phyloP scores from a whole-genome alignment of 2,329 filamentous ascomycete species.

The Colletotrichum chlorophyti region DNA sequence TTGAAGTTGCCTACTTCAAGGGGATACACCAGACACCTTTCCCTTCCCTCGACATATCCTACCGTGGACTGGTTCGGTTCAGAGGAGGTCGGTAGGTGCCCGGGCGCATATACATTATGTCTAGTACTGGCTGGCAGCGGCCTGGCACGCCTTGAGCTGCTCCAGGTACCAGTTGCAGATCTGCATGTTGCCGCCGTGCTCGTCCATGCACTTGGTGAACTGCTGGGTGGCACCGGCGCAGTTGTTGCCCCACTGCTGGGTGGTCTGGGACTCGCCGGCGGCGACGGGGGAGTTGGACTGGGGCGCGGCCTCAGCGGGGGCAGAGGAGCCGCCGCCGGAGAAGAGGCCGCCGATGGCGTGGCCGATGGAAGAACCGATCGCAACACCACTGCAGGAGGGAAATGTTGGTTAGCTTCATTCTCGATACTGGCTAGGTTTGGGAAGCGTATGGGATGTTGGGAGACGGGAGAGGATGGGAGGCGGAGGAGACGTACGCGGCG shows the following conservation, averaged over 20 bases:
- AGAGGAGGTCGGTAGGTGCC: no score
- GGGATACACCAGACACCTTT: no score
- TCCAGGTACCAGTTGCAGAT: slow-evolving; percentile 99
- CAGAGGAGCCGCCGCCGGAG: slow-evolving; percentile 71
- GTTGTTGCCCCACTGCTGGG: slow-evolving; percentile 57
- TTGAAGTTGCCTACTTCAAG: no score
- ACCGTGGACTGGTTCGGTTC: no score
- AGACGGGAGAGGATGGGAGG: neutral
- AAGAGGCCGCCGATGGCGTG: slow-evolving; percentile 94
- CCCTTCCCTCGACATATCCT: no score
- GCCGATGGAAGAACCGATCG: slow-evolving; percentile 92
- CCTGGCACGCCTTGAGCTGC: slow-evolving; percentile 91
- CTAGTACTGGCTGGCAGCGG: slow-evolving; percentile 76
- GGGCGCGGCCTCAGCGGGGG: slow-evolving; percentile 48
- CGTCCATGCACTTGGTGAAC: slow-evolving; percentile 97
- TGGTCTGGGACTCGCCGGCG: slow-evolving; percentile 58
- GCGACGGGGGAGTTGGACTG: slow-evolving; percentile 46
- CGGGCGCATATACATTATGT: no score
- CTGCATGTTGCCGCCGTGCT: slow-evolving; percentile 90
- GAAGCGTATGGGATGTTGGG: no score
- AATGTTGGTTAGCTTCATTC: neutral
- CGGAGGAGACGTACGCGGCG: slow-evolving; percentile 77
- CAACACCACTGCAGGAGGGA: slow-evolving; percentile 76
- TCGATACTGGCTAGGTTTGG: neutral
- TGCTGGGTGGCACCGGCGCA: slow-evolving; percentile 81